Evolutionary conservation across 345 rosid species (phyloP), one percentile per base, ranked within the genome.

Genomic region (Salix brachista): DNA sequence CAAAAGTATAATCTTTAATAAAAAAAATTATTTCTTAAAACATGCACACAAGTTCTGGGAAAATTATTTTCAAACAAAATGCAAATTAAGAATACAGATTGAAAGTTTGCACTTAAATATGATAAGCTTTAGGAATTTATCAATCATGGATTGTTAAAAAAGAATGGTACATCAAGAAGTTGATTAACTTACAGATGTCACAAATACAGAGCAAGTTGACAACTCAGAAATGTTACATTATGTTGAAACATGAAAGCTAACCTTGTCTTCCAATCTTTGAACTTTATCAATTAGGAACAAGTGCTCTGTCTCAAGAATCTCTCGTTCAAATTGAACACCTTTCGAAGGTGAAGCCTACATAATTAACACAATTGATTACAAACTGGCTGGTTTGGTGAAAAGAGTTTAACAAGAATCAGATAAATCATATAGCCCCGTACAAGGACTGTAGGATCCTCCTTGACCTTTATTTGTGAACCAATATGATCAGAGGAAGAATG

Each of bases 301-400:
- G 85, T 82, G 83, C 84, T 94, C 97, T 25, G 91, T 91, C 79
- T 92, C 93, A 68, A 92, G 93, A 75, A 91, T 83, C 84, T 91
- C 95, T 72, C 77, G 86, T 71, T 86, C 97, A 77, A 88, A 88
- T 73, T 84, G 87, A 78, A 81, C 84, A 80, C 93, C 97, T 87
- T 87, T 90, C 30, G 90, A 85, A 78, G 93, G 72, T 68, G 87
- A 83, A 61, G 81, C 83, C 98, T 91, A 83, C 61, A 75, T 72
- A 75, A 56, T 71, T 65, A 78, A 81, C 50, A 71, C 26, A 65
- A 66, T 8, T 72, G 10, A 80, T 58, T 39, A 66, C 54, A 65
- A 81, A 69, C 41, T 12, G 42, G 66, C n/a, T 6, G 58, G 54
- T 60, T 25, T 23, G n/a, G n/a, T 13, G 7, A 77, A 54, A 41